Conservation (phyloP, 2,329 filamentous ascomycete species). For the Diaporthe australafricana region DNA sequence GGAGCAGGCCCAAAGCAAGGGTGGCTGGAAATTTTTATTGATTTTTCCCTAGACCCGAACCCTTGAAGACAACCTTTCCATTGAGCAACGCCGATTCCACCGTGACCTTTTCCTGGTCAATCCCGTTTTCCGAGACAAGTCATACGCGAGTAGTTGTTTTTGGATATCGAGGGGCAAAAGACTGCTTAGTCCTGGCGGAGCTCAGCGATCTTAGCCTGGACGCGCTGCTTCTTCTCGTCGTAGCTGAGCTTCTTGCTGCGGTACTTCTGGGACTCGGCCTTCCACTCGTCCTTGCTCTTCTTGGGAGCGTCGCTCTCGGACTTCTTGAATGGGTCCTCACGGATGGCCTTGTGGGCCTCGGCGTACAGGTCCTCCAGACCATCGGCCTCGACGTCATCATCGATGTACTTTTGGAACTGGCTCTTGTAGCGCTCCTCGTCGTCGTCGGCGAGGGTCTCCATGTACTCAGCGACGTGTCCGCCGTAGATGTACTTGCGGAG, state of each 20-base stretch:
- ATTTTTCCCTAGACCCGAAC: conserved; percentile 36
- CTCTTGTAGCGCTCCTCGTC: conserved; percentile 99
- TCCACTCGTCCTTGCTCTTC: conserved; percentile 98
- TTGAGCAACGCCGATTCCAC: conserved; percentile 36
- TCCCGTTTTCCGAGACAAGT: conserved; percentile 23
- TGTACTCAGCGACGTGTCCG: conserved; percentile 99
- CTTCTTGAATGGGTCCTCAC: conserved; percentile 98
- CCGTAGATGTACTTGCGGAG: conserved; percentile 99
- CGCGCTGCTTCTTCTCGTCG: conserved; percentile 83
- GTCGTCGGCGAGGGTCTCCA: conserved; percentile 99
- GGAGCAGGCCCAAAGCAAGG: conserved; percentile 33
- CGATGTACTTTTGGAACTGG: conserved; percentile 98
- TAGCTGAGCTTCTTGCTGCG: conserved; percentile 80
- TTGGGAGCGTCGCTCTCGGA: conserved; percentile 77
- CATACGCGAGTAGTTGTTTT: conserved; percentile 26
- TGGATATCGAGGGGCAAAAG: background rate
- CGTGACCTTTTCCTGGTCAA: conserved; percentile 33
- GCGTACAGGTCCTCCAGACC: conserved; percentile 96
- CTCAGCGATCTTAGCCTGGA: conserved; percentile 92
- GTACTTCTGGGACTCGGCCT: conserved; percentile 95
- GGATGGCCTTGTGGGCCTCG: conserved; percentile 96
- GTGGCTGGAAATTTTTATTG: conserved; percentile 37
- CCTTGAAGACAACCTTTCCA: conserved; percentile 37
- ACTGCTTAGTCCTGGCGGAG: conserved; percentile 67
- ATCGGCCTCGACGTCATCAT: conserved; percentile 96